These are phyloP conservation scores for Fusarium fujikuroi DNA, from an alignment of 2,329 filamentous ascomycete species.

Conservation along the genomic window DNA sequence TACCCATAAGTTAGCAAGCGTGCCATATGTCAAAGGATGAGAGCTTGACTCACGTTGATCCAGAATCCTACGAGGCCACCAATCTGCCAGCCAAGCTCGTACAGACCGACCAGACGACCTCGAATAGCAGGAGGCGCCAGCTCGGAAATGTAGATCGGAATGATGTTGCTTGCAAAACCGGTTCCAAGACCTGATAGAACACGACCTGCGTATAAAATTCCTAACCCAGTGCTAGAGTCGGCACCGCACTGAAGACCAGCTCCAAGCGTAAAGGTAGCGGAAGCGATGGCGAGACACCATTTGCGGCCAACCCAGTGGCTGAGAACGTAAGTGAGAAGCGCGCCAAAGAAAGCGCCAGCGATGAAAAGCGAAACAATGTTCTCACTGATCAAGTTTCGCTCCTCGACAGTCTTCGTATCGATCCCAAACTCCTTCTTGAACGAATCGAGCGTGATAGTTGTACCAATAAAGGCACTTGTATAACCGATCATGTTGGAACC, in stretches of 20 bases:
- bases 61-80: slow-evolving; percentile 14
- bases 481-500: slow-evolving; percentile 56
- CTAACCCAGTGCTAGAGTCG: slow-evolving; percentile 51
- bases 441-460: slow-evolving; percentile 69
- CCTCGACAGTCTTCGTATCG: slow-evolving; percentile 51
- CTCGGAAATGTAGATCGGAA: slow-evolving; percentile 59
- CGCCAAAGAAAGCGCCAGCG: slow-evolving; percentile 76
- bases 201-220: slow-evolving; percentile 14
- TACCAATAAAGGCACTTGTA: slow-evolving; percentile 72
- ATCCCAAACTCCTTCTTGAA: slow-evolving; percentile 72
- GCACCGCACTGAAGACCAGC: slow-evolving; percentile 66
- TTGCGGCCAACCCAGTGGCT: slow-evolving; percentile 38
- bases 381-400: slow-evolving; percentile 52
- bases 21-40: rapidly evolving
- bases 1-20: background rate
- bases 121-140: slow-evolving; percentile 63
- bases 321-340: slow-evolving; percentile 64
- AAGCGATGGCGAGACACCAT: slow-evolving; percentile 52
- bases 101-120: slow-evolving; percentile 53
- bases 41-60: slow-evolving; percentile 4
- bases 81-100: slow-evolving; percentile 24
- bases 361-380: slow-evolving; percentile 69
- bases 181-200: slow-evolving; percentile 13
- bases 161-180: slow-evolving; percentile 43
- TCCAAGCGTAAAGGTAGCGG: slow-evolving; percentile 53